Evolutionary conservation across 495 filamentous ascomycete genomes (phyloP).

Genomic region (Neurospora sublineolata): DNA sequence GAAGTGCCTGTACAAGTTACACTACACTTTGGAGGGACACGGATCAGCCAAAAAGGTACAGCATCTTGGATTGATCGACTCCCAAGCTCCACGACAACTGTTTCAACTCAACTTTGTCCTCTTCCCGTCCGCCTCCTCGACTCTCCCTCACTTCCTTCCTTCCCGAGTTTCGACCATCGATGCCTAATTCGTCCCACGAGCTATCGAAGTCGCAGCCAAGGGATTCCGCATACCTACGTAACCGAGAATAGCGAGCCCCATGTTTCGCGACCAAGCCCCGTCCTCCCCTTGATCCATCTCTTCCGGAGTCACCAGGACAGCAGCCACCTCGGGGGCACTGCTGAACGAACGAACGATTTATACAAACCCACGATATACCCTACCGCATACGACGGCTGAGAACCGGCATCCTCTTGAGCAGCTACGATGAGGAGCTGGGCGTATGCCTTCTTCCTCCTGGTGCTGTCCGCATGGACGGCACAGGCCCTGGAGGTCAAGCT

Average conservation of each 20-base stretch:
- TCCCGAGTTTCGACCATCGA: not conserved
- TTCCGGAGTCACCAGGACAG: not conserved
- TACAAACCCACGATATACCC: conserved; percentile 6
- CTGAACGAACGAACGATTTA: not conserved
- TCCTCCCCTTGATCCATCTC: not conserved
- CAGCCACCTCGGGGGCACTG: not conserved
- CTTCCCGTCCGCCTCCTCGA: not conserved
- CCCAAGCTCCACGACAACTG: not conserved
- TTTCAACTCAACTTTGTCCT: not conserved
- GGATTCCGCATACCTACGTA: not conserved
- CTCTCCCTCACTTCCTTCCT: not conserved
- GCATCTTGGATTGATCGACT: not conserved
- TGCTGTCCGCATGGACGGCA: conserved; percentile 44
- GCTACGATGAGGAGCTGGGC: conserved; percentile 32
- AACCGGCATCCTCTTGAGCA: not conserved
- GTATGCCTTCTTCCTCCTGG: conserved; percentile 27
- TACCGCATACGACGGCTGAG: conserved; percentile 4
- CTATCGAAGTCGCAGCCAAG: not conserved
- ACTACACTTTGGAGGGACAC: not conserved
- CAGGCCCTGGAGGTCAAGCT: conserved; percentile 54
- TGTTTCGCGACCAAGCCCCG: not conserved
- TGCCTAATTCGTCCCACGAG: not conserved
- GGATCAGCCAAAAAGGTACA: not conserved
- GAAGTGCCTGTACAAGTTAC: not conserved
- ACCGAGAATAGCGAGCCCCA: not conserved